These are phyloP conservation scores for Ceratobasidium sp. DNA, from an alignment of 1,284 basidiomycete genomes.

Conservation along the genomic window DNA sequence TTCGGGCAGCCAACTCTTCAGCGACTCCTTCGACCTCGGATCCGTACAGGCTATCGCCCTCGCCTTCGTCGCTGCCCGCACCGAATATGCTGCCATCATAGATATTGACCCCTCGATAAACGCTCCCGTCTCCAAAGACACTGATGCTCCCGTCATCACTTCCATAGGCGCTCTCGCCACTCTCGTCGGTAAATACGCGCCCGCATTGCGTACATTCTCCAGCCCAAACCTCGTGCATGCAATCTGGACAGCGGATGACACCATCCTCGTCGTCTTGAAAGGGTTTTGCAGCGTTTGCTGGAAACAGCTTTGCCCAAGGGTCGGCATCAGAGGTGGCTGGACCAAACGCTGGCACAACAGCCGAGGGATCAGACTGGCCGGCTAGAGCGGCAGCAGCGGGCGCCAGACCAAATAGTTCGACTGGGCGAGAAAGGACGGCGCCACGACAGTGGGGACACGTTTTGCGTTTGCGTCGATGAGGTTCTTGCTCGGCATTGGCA, in stretches of 20 bases:
- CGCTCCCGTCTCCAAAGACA: slow-evolving; percentile 6
- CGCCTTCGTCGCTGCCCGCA: background rate
- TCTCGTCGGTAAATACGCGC: slow-evolving; percentile 1
- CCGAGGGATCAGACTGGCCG: background rate
- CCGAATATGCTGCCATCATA: background rate
- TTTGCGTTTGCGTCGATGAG: slow-evolving; percentile 21
- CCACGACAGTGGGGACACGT: slow-evolving; percentile 41
- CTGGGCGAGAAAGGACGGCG: slow-evolving; percentile 36
- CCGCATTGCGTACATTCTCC: slow-evolving; percentile 13
- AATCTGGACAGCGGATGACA: slow-evolving; percentile 5
- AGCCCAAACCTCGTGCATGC: slow-evolving; percentile 22
- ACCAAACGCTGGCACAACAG: background rate
- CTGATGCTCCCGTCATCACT: slow-evolving; percentile 29
- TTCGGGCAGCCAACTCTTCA: background rate
- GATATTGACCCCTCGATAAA: background rate
- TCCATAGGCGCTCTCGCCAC: background rate
- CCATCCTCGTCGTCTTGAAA: slow-evolving; percentile 3
- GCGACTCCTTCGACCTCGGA: background rate
- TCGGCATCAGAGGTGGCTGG: background rate
- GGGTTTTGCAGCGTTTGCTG: background rate
- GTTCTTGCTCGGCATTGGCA: slow-evolving; percentile 8
- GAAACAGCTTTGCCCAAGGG: slow-evolving; percentile 17
- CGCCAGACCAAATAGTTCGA: slow-evolving; percentile 37
- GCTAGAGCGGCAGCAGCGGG: slow-evolving; percentile 23
- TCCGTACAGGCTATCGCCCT: slow-evolving; percentile 1